Base-by-base conservation (phyloP, 768 basidiomycete genomes). In the Kwoniella dendrophila region DNA sequence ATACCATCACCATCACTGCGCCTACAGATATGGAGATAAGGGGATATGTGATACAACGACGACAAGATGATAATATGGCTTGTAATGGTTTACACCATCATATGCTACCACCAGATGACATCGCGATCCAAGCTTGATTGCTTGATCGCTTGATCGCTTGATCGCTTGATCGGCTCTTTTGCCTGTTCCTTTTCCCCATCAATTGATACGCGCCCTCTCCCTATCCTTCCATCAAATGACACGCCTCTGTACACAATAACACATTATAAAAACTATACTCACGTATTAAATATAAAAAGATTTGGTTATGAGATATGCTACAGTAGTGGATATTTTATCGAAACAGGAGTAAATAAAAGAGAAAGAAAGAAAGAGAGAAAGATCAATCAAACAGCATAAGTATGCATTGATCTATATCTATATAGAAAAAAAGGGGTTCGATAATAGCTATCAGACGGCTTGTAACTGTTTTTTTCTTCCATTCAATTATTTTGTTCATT, bases 271-370 rank as follows among this genome's bases (percentile, higher is more conserved):
- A 34, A 26, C 24, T 26, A 6, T 18, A 51, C 49, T 51, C 49
- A 51, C 49, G 29, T 33, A 51, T 51, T 34, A 33, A 51, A 16
- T 16, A 51, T 5, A 5, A 33, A 34, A 40, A 4, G 38, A 51
- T 33, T 29, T 27, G 29, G 49, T 51, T 32, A 26, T 33, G 34
- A 51, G 16, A n/a, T n/a, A n/a, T n/a, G 49, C 49, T 51, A 51
- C 49, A 51, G 49, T 51, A 16, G 2, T 32, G 16, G 20, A n/a
- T 32, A 33, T 51, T 32, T 51, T 51, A 16, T 26, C n/a, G 5
- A 49, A 16, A 49, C 18, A n/a, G 5, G 22, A 51, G 20, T 12
- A 51, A 51, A 33, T 16, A 51, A 12, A 51, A 51, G 24, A 18
- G 34, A 20, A 33, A 26, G 22, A n/a, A 12, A 51, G 34, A 33